Percentiles rank a stretch among this genome's conserved stretches.
Conservation (phyloP, 306 rosid species). For the Mucuna pruriens region DNA sequence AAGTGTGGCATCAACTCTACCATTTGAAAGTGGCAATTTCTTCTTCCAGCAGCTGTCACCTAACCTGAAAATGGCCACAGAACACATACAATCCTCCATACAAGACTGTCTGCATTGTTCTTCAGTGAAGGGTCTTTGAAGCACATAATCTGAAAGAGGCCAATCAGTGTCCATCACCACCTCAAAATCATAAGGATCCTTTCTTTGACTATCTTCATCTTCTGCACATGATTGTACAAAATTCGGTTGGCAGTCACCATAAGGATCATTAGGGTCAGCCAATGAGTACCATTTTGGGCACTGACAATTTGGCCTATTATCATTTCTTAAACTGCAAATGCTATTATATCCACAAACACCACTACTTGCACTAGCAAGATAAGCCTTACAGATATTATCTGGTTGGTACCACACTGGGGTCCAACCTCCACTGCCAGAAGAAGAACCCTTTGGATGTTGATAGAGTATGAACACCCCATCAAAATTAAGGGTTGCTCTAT, state of each 20-base stretch:
- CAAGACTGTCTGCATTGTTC: slow-evolving; percentile 49
- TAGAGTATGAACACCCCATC: slow-evolving; percentile 52
- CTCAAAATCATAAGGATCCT: slow-evolving; percentile 30
- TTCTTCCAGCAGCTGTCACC: slow-evolving; percentile 55
- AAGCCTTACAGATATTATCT: slow-evolving; percentile 23
- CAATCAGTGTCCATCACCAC: slow-evolving; percentile 39
- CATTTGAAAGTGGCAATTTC: slow-evolving; percentile 58
- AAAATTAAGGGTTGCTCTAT: slow-evolving; percentile 50
- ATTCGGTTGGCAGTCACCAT: slow-evolving; percentile 52
- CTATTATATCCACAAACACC: slow-evolving; percentile 55
- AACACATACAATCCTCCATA: slow-evolving; percentile 60
- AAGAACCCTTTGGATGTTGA: slow-evolving; percentile 37
- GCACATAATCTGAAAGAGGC: slow-evolving; percentile 44
- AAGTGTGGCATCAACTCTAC: slow-evolving; percentile 32
- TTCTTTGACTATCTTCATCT: slow-evolving; percentile 17
- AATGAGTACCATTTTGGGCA: slow-evolving; percentile 53
- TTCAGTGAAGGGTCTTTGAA: slow-evolving; percentile 12
- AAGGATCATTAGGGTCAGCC: slow-evolving; percentile 36
- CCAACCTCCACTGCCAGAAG: slow-evolving; percentile 32
- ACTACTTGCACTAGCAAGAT: fast-evolving
- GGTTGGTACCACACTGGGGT: slow-evolving; percentile 34
- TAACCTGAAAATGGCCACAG: slow-evolving; percentile 38
- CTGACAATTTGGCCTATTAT: slow-evolving; percentile 39
- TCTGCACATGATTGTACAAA: slow-evolving; percentile 48
- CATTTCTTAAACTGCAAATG: slow-evolving; percentile 19